Base-by-base conservation (phyloP, 495 filamentous ascomycete genomes). In the Aspergillus campestris region DNA sequence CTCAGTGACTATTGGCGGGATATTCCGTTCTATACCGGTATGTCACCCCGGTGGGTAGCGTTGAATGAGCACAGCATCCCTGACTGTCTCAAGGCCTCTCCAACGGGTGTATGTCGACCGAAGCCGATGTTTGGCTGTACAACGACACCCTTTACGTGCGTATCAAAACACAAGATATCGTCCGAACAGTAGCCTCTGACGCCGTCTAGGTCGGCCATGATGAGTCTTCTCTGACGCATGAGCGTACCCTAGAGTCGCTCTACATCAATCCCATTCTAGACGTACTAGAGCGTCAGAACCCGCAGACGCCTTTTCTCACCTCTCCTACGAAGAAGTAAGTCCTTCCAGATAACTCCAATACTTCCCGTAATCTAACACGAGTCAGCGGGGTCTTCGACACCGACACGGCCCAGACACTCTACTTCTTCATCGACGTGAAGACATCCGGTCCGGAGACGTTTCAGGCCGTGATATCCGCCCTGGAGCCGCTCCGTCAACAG, bases 51-150 rank as follows among this genome's bases (percentile, higher is more conserved):
- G 18, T 4, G 1, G 18, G 1, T 1, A 24, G 18, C 1, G 4
- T 24, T 2, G 4, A 4, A 29, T 1, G 14, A 31, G 13, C 9
- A 7, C 13, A 10, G 15, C 29, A 9, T 28, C 34, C n/a, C 44
- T 31, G 12, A 41, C 31, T 28, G 27, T 36, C 28, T 8, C 9
- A 18, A 70, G 65, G 59, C n/a, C 45, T 70, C 12, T 67, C 65
- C 5, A 80, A 75, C 34, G 86, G 90, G 14, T 83, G 79, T 50
- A 76, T 77, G 14, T 74, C 77, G 3, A 79, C 88, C 13, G 90
- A 96, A 66, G 88, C 87, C 2, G 90, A 96, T 61, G 81, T 96
- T 14, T 96, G 87, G 88, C 74, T 88, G 13, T 80, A 81, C 47
- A 76, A 84, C 36, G 69, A 77, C 10, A 82, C 86, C 6, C 67